Base-by-base conservation (phyloP, 768 basidiomycete genomes). In the Boletus edulis region DNA sequence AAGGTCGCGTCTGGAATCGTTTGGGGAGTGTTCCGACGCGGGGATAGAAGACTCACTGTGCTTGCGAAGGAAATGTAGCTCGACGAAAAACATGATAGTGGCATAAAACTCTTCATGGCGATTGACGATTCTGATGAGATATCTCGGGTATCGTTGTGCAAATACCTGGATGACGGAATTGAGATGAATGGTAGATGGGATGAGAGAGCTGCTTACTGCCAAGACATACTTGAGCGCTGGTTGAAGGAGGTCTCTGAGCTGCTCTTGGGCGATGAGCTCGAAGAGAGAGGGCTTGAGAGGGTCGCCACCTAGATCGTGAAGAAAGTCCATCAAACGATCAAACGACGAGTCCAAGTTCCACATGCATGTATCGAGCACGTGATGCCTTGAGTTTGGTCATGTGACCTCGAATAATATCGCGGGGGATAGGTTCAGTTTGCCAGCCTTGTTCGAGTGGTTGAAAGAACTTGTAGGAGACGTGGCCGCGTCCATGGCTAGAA, bases 31-130 rank as follows among this genome's bases (percentile, higher is more conserved):
- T 18, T 37, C 40, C 51, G 12, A 29, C 11, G 5, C 37, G 20
- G 41, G 32, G 13, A 13, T 3, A 42, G 6, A 43, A 59, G 48
- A 70, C 87, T 55, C 58, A 94, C 95, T 84, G 64, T 95, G 85
- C 67, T 85, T 89, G 57, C 81, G 82, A 52, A 99, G 85, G 72
- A 97, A 95, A 73, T 96, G 86, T 15, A 86, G 78, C 74, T 99
- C 97, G 17, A 98, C 87, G 53, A 94, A 79, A 51, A 95, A 74
- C 87, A 98, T 91, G 58, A 96, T 77, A 14, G 81, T 60, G 1
- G 94, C 91, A 63, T 97, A 98, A 71, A 97, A 92, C 69, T 98
- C 95, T 70, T 99, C 97, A 76, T 99, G 97, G 32, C 85, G 77
- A 70, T 98, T 98, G 15, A 97, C 91, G 50, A 98, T 78, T 17